These are phyloP conservation scores for Cucurbita ficifolia DNA, from an alignment of 306 rosid genomes.

Conservation along the genomic window DNA sequence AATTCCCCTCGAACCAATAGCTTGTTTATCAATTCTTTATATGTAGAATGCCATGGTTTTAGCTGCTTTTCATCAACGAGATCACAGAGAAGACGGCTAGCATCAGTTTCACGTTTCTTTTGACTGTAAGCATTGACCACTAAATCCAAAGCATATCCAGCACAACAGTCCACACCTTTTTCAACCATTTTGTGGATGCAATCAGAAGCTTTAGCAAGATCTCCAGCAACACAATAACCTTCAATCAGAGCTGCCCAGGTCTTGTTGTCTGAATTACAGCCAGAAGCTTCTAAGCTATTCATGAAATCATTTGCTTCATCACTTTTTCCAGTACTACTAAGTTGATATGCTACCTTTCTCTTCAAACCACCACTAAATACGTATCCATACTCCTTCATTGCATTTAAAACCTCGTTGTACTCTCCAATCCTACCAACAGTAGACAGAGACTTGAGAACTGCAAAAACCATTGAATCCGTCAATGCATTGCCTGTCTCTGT, in stretches of 20 bases:
- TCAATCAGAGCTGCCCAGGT: conserved; percentile 41
- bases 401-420: conserved; percentile 48
- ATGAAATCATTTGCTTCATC: conserved; percentile 39
- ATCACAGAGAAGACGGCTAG: conserved; percentile 30
- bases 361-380: conserved; percentile 23
- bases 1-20: conserved; percentile 44
- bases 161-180: conserved; percentile 32
- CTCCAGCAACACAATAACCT: conserved; percentile 43
- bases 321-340: conserved; percentile 31
- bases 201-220: conserved; percentile 42
- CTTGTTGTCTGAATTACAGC: conserved; percentile 24
- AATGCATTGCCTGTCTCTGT: conserved; percentile 32
- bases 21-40: conserved; percentile 39
- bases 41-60: conserved; percentile 53
- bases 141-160: conserved; percentile 27
- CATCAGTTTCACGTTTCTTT: conserved; percentile 38
- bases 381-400: conserved; percentile 44
- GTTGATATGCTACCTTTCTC: conserved; percentile 34
- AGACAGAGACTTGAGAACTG: conserved; percentile 41
- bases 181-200: conserved; percentile 43
- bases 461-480: conserved; percentile 32
- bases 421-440: conserved; percentile 41
- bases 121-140: conserved; percentile 42
- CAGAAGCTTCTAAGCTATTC: conserved; percentile 29
- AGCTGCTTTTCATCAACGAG: conserved; percentile 30